These are phyloP conservation scores for Solanum sitiens DNA, from an alignment of 257 asterid genomes.

Conservation along the genomic window DNA sequence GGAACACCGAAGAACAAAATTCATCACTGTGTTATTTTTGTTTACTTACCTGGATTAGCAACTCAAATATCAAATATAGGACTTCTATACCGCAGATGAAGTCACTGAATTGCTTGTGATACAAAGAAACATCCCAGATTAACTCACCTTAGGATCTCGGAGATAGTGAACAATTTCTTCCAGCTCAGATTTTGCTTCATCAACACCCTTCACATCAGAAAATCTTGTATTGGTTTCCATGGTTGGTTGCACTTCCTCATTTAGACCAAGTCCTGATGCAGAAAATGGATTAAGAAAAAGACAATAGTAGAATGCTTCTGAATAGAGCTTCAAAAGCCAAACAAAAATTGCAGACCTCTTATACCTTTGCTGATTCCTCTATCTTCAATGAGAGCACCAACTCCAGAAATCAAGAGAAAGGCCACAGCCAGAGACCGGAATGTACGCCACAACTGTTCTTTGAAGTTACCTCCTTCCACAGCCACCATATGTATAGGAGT, in stretches of 20 bases:
- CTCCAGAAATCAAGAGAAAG: slow-evolving; percentile 72
- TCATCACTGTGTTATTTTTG: background rate
- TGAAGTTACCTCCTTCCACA: slow-evolving; percentile 71
- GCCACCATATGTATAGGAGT: slow-evolving; percentile 94
- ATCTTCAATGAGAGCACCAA: slow-evolving; percentile 85
- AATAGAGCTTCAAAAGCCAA: background rate
- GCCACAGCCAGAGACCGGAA: slow-evolving; percentile 67
- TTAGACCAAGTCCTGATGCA: slow-evolving; percentile 67
- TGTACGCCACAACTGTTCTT: slow-evolving; percentile 91
- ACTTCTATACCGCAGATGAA: background rate
- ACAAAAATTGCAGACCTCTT: background rate
- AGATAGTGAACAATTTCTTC: slow-evolving; percentile 98
- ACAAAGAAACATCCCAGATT: background rate
- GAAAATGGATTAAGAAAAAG: background rate
- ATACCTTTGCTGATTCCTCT: slow-evolving; percentile 86
- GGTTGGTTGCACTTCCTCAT: slow-evolving; percentile 85
- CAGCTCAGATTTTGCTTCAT: slow-evolving; percentile 89
- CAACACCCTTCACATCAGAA: slow-evolving; percentile 94
- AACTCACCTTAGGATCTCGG: slow-evolving; percentile 87
- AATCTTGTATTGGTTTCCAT: slow-evolving; percentile 77
- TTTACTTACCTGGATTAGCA: background rate
- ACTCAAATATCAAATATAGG: background rate
- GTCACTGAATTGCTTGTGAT: background rate
- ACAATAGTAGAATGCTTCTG: background rate
- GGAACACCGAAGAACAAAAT: background rate